Evolutionary conservation across 495 filamentous ascomycete species (phyloP).

Genomic region (Podospora australis): DNA sequence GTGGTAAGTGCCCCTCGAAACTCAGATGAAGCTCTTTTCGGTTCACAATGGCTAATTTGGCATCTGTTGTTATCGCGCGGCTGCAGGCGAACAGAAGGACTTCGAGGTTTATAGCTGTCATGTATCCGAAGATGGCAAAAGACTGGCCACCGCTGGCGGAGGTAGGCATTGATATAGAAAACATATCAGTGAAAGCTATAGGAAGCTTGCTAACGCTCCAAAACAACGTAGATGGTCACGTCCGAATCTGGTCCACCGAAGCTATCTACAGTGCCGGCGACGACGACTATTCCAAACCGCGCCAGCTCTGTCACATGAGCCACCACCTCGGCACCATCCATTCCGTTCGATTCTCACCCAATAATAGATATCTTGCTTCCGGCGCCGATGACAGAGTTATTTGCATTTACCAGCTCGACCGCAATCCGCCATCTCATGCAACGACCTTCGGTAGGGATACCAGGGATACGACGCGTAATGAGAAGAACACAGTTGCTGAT

Average conservation of each 20-base stretch:
- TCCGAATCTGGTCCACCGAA: conserved; percentile 95
- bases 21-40: not conserved
- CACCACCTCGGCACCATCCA: conserved; percentile 97
- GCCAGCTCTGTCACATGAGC: conserved; percentile 94
- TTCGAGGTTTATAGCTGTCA: conserved; percentile 98
- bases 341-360: conserved; percentile 90
- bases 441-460: conserved; percentile 73
- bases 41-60: not conserved
- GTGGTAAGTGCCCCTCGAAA: conserved; percentile 48
- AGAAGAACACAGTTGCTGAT: no score
- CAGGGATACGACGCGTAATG: no score
- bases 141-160: conserved; percentile 89
- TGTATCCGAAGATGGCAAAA: conserved; percentile 85
- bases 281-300: conserved; percentile 64
- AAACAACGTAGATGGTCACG: conserved; percentile 66
- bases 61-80: conserved; percentile 15
- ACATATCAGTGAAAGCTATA: no score
- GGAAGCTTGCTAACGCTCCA: no score
- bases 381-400: conserved; percentile 98
- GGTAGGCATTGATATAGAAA: no score
- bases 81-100: conserved; percentile 82
- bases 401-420: conserved; percentile 87
- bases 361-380: conserved; percentile 86
- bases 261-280: conserved; percentile 77
- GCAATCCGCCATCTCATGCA: conserved; percentile 64